Conservation (phyloP, 2,329 filamentous ascomycete genomes). For the Colletotrichum magnum region DNA sequence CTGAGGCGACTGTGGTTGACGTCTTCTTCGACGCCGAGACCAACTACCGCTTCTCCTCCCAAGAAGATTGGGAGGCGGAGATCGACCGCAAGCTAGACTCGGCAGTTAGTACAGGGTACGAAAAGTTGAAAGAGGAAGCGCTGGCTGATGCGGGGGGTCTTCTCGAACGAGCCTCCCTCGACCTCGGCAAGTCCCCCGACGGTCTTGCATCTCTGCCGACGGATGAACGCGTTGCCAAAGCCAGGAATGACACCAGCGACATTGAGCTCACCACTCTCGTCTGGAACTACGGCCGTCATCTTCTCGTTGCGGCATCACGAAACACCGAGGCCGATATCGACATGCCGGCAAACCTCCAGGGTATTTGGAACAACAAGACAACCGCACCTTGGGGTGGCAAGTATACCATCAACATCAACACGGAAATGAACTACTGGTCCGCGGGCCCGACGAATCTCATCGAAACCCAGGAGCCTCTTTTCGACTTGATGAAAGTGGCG, state of each 20-base stretch:
- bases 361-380: slow-evolving; percentile 52
- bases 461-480: slow-evolving; percentile 58
- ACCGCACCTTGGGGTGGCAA: slow-evolving; percentile 56
- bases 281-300: slow-evolving; percentile 51
- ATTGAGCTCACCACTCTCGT: slow-evolving; percentile 47
- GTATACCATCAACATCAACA: slow-evolving; percentile 60
- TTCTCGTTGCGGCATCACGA: slow-evolving; percentile 47
- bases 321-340: slow-evolving; percentile 41
- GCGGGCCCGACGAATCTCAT: slow-evolving; percentile 48
- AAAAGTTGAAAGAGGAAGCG: slow-evolving; percentile 35
- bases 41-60: slow-evolving; percentile 44
- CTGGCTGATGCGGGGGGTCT: slow-evolving; percentile 43
- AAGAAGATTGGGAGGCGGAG: slow-evolving; percentile 43
- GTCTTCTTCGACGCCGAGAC: slow-evolving; percentile 47
- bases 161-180: slow-evolving; percentile 44
- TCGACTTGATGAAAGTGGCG: slow-evolving; percentile 52
- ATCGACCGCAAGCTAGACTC: slow-evolving; percentile 45
- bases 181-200: slow-evolving; percentile 38
- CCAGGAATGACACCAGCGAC: slow-evolving; percentile 43
- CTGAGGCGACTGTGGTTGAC: slow-evolving; percentile 44
- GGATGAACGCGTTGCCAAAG: slow-evolving; percentile 29
- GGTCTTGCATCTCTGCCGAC: slow-evolving; percentile 23
- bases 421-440: slow-evolving; percentile 59
- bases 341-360: slow-evolving; percentile 52
- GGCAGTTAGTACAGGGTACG: slow-evolving; percentile 43